Evolutionary conservation across 2,329 filamentous ascomycete genomes (phyloP), one percentile per base, ranked within the genome.

Genomic region (Nothophaeocryptopus gaeumannii): DNA sequence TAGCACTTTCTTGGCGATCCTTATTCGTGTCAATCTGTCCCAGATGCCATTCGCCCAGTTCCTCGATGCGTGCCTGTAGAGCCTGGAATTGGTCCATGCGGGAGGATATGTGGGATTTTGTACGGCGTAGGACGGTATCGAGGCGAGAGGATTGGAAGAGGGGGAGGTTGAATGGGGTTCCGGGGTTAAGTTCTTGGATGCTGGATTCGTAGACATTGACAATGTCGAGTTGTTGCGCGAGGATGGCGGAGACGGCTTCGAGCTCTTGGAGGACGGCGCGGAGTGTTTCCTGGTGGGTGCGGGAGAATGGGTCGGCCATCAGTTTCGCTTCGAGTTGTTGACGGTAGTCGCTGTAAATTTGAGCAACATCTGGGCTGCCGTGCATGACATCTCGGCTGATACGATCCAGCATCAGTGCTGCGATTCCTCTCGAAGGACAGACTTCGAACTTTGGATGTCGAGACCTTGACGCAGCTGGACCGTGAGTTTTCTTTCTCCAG

Each of bases 11-110:
- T 34, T 53, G 51, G 15, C 46, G 41, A 16, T 53, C 51, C 13
- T 53, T 53, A 35, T 53, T 50, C 2, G 47, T 50, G 26, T 53
- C 42, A 29, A 53, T 53, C 5, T 46, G 46, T 33, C 32, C 39
- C 26, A 45, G 13, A 32, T 48, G 50, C 50, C 50, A 53, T 34
- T 48, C 50, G 5, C 50, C 50, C 9, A 53, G 39, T 14, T 53
- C 50, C 33, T 15, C 41, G n/a, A 41, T 40, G 8, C 45, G 50
- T 10, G 34, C 45, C 39, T 48, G 44, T 8, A 52, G 30, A 30
- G 45, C 44, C 26, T 48, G 40, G 45, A 52, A 52, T 8, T 35
- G 44, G 30, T 52, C 50, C 2, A 52, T 37, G 4, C 50, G 46
- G 35, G 39, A 40, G 36, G 13, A 46, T 40, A 49, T 53, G 20